Evolutionary conservation across 768 basidiomycete species (phyloP), one percentile per base, ranked within the genome.

Genomic region (Pleurotus salmoneostramineus): DNA sequence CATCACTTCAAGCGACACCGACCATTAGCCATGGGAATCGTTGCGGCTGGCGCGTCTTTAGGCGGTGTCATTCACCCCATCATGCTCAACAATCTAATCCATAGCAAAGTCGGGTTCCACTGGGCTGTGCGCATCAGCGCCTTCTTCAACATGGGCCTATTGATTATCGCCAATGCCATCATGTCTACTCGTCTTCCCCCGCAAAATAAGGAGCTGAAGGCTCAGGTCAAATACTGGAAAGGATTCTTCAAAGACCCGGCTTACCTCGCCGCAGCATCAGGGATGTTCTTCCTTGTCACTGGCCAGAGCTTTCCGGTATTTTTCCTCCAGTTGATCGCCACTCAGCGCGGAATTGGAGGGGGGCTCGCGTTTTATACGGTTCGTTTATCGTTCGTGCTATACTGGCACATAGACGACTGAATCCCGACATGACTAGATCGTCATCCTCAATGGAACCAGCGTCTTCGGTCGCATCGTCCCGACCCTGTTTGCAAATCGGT

Each of bases 301-400:
- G 79, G 77, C 2, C 64, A 80, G 32, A 82, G 74, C 58, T 81
- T 73, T 45, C 81, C 82, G 0, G 69, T 82, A 12, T 84, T 83
- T 67, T 85, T 80, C 63, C 62, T 85, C 6, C 84, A 86, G 60
- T 65, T 84, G n/a, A 77, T 80, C 57, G 73, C 83, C 0, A 70
- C 79, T 15, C 67, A 72, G 49, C 81, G 80, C 55, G 76, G 78
- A 0, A 71, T 81, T 34, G 66, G 69, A 11, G 64, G 73, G 5
- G 69, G 65, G 12, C 70, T 87, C 5, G 81, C 83, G 0, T 84
- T 86, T 57, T 84, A 85, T 57, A 78, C 77, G 42, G 84, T 84
- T 57, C 27, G 71, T 59, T 15, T 33, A 10, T 17, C 17, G 46
- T 55, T 14, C 27, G 37, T 7, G 61, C 51, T 15, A 44, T 50